Evolutionary conservation across 208 protist genomes (phyloP).

Genomic region (Sergeia podlipaevii): DNA sequence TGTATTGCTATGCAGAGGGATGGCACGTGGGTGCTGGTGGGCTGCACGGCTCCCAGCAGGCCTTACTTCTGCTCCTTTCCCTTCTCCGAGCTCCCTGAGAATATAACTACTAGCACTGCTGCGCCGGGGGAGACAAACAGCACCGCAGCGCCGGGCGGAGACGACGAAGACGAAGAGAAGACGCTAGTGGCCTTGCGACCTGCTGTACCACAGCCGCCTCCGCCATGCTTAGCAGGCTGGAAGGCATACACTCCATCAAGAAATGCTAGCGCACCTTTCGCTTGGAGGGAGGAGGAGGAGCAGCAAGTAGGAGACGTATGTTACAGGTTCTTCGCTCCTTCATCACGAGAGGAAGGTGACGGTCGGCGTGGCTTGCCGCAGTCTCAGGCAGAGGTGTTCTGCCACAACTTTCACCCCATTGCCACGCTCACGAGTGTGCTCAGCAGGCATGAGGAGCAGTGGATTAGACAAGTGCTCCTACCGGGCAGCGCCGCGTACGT

Average conservation of each 20-base stretch:
- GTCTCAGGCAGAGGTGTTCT: slow-evolving; percentile 21
- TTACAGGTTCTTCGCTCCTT: slow-evolving; percentile 38
- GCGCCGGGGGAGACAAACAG: background rate
- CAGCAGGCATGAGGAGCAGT: slow-evolving; percentile 29
- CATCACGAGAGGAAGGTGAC: slow-evolving; percentile 19
- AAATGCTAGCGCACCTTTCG: too few species aligned
- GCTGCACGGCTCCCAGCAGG: slow-evolving; percentile 14
- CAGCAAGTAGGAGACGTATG: slow-evolving; percentile 20
- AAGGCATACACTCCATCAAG: slow-evolving; percentile 18
- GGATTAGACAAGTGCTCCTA: slow-evolving; percentile 28
- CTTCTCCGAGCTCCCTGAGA: background rate
- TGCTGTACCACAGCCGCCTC: slow-evolving; percentile 27
- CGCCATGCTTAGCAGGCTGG: slow-evolving; percentile 45
- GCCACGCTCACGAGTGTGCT: slow-evolving; percentile 46
- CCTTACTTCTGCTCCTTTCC: slow-evolving; percentile 45
- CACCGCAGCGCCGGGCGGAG: background rate
- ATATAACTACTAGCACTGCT: background rate
- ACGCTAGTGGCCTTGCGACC: slow-evolving; percentile 15
- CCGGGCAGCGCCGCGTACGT: slow-evolving; percentile 1
- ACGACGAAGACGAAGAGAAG: background rate
- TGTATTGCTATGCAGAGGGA: slow-evolving; percentile 43
- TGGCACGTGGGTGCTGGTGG: slow-evolving; percentile 38
- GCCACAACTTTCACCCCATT: slow-evolving; percentile 34
- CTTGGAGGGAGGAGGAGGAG: slow-evolving; percentile 13
- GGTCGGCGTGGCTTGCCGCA: slow-evolving; percentile 29